Conservation (phyloP, 768 basidiomycete species). For the Collybiopsis luxurians region DNA sequence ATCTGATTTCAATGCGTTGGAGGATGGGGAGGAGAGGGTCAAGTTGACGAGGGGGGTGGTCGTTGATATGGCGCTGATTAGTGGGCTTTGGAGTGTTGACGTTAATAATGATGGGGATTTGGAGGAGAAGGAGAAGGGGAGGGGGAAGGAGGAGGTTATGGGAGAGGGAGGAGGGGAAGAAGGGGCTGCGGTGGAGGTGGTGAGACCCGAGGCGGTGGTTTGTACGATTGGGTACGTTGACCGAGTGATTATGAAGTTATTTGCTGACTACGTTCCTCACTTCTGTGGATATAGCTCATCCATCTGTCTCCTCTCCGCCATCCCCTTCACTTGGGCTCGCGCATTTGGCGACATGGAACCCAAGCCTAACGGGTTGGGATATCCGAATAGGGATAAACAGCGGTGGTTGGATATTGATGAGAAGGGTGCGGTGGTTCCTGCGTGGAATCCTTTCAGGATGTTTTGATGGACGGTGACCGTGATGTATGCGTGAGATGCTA, state of each 20-base stretch:
- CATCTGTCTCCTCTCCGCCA: slow-evolving; percentile 55
- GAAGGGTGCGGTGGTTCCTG: slow-evolving; percentile 49
- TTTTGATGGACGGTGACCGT: too few relatives aligned
- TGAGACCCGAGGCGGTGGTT: slow-evolving; percentile 46
- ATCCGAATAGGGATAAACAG: slow-evolving; percentile 40
- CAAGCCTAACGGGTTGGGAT: slow-evolving; percentile 35
- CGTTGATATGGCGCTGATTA: slow-evolving; percentile 65
- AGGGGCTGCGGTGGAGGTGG: background rate
- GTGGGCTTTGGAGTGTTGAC: slow-evolving; percentile 63
- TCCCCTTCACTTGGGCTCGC: slow-evolving; percentile 61
- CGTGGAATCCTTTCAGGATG: slow-evolving; percentile 55
- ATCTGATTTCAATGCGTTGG: slow-evolving; percentile 37
- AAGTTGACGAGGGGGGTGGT: slow-evolving; percentile 61
- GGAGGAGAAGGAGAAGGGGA: slow-evolving; percentile 32
- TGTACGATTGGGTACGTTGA: slow-evolving; percentile 55
- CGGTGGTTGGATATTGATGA: slow-evolving; percentile 70
- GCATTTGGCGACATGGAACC: slow-evolving; percentile 54
- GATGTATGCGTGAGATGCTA: background rate
- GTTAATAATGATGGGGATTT: too few relatives aligned
- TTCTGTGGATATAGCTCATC: slow-evolving; percentile 43
- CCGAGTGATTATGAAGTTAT: background rate
- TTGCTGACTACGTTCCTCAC: too few relatives aligned
- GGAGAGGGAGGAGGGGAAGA: slow-evolving; percentile 33
- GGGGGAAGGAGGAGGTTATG: slow-evolving; percentile 49
- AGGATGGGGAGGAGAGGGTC: slow-evolving; percentile 29